Evolutionary conservation across 208 protist genomes (phyloP), one percentile per base, ranked within the genome.

Genomic region (Crithidia bombi): DNA sequence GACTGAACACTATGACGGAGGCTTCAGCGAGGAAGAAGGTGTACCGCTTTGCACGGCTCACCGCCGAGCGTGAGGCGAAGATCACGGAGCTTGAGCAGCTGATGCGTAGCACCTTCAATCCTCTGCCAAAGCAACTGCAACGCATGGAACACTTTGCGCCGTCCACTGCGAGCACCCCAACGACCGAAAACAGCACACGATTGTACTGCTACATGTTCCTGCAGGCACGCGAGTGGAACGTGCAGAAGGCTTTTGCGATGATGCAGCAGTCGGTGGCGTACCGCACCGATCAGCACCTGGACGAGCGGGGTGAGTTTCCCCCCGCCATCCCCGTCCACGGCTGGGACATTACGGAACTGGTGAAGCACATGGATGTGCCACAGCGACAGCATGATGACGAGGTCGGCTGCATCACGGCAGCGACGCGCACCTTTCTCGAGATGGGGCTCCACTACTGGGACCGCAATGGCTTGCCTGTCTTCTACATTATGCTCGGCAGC

Each of bases 211-310:
- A 89, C 67, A 43, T 38, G 11, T 87, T 82, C 43, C 75, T 93
- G 25, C 54, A 64, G 38, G 33, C 77, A 2, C 74, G 78, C 14
- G 46, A 79, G 35, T 91, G 88, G 85, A 61, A 86, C 38, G 75
- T 91, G 38, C 56, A 74, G 28, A 78, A 83, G 47, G 85, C 85
- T 1, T 55, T 88, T 10, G 73, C 61, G 39, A 91, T 89, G 83
- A 54, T 78, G 17, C 50, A 80, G 36, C 19, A 50, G 14, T 68
- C 54, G 6, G 39, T 82, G 12, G 62, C 59, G 35, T 82, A 84
- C 64, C 78, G 81, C 19, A 68, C 55, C 21, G 23, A 57, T 0
- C 28, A 77, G 30, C 57, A 83, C 32, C 43, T 90, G n/a, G 83
- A 91, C 56, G 70, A 81, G 14, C 54, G 74, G 3, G 57, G 61